These are phyloP conservation scores for Aciculosporium take DNA, from an alignment of 2,329 filamentous ascomycete species.

Conservation along the genomic window DNA sequence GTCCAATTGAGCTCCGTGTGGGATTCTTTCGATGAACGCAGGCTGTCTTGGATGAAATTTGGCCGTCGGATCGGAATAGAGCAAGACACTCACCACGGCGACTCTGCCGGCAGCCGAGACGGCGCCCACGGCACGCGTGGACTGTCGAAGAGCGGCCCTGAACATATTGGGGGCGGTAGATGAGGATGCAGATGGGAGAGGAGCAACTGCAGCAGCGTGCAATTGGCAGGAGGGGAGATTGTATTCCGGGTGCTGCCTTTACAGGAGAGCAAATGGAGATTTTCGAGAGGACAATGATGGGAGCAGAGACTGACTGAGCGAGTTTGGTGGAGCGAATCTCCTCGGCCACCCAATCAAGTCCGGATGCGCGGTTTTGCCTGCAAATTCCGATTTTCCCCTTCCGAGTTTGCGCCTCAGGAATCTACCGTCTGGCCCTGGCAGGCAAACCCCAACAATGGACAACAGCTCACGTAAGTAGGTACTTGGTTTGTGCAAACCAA, in stretches of 20 bases:
- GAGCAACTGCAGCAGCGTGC: constrained; percentile 49
- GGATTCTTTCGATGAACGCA: constrained; percentile 19
- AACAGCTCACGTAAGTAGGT: no score
- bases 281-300: constrained; percentile 27
- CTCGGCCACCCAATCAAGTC: constrained; percentile 20
- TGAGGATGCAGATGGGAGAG: constrained; percentile 36
- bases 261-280: constrained; percentile 30
- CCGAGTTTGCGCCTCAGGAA: constrained; percentile 9
- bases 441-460: neutral
- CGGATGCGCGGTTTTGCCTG: constrained; percentile 24
- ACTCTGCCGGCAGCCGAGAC: constrained; percentile 85
- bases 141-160: constrained; percentile 95
- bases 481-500: no score
- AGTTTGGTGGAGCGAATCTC: constrained; percentile 24
- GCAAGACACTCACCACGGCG: constrained; percentile 64
- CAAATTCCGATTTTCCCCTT: constrained; percentile 24
- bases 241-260: constrained; percentile 34
- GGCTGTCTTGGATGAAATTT: constrained; percentile 30
- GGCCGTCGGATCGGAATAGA: constrained; percentile 25
- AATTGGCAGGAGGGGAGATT: constrained; percentile 51
- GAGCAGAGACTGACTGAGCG: constrained; percentile 30
- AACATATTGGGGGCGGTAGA: constrained; percentile 60
- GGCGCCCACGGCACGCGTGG: constrained; percentile 85
- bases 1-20: constrained; percentile 23
- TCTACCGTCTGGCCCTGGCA: neutral